These are phyloP conservation scores for Deinandra increscens DNA, from an alignment of 129 eudicot species.

Conservation along the genomic window DNA sequence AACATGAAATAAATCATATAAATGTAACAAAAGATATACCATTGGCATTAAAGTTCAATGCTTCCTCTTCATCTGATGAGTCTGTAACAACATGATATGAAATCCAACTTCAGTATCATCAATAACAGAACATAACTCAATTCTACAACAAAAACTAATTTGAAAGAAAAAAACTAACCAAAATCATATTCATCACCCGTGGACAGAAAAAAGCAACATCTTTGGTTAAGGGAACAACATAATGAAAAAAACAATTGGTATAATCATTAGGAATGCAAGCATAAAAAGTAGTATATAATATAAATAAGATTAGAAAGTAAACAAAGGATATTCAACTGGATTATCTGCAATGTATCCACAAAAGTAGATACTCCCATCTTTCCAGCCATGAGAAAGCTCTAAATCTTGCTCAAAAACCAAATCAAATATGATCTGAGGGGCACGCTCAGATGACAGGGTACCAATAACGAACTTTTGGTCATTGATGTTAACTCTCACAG, in stretches of 20 bases:
- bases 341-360: conserved; percentile 58
- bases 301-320: neutral
- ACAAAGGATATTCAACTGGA: conserved; percentile 32
- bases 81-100: conserved; percentile 1
- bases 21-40: neutral
- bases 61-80: conserved; percentile 35
- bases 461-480: conserved; percentile 46
- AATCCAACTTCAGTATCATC: neutral
- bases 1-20: too few relatives aligned
- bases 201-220: conserved; percentile 1
- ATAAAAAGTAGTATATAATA: too few relatives aligned
- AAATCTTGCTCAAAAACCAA: conserved; percentile 74
- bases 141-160: neutral
- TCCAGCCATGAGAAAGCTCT: conserved; percentile 78
- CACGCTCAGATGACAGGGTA: conserved; percentile 46
- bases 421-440: conserved; percentile 63
- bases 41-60: conserved; percentile 21
- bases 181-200: conserved; percentile 15
- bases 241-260: too few relatives aligned
- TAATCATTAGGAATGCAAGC: too few relatives aligned
- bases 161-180: conserved; percentile 22
- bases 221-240: conserved; percentile 28
- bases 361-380: conserved; percentile 73
- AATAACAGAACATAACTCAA: neutral
- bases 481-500: conserved; percentile 40